phyloP scores from a whole-genome alignment of 257 asterid species.

The Hygrophila difformis region DNA sequence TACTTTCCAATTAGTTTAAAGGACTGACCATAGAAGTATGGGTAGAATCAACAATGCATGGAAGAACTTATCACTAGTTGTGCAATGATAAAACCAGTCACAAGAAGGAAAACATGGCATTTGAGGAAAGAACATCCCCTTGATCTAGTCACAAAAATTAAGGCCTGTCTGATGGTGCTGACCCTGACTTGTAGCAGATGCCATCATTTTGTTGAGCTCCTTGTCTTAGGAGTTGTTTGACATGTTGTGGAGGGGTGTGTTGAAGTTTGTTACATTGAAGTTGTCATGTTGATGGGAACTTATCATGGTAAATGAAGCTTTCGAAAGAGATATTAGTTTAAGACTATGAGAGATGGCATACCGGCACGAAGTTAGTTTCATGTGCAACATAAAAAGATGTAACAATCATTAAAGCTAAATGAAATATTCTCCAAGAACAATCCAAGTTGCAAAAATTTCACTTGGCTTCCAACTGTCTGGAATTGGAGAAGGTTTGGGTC shows the following conservation, averaged over 20 bases:
- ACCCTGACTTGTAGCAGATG: conserved; percentile 59
- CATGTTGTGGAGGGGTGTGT: conserved; percentile 25
- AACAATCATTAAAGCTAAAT: conserved; percentile 34
- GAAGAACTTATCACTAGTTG: conserved; percentile 30
- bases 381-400: conserved; percentile 44
- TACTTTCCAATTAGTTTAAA: neutral
- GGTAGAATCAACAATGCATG: neutral
- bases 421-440: conserved; percentile 32
- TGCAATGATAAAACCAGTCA: conserved; percentile 32
- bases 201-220: conserved; percentile 36
- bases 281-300: conserved; percentile 15
- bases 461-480: conserved; percentile 45
- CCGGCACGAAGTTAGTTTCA: conserved; percentile 41
- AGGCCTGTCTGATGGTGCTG: conserved; percentile 56
- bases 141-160: conserved; percentile 48
- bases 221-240: conserved; percentile 20
- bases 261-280: conserved; percentile 33
- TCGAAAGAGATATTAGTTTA: neutral
- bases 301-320: neutral
- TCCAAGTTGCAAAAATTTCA: conserved; percentile 33
- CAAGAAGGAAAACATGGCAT: conserved; percentile 38
- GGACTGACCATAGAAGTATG: neutral
- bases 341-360: conserved; percentile 7
- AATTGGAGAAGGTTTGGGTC: conserved; percentile 34
- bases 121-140: conserved; percentile 40